phyloP scores from a whole-genome alignment of 2,329 filamentous ascomycete genomes.

The Fusarium armeniacum region DNA sequence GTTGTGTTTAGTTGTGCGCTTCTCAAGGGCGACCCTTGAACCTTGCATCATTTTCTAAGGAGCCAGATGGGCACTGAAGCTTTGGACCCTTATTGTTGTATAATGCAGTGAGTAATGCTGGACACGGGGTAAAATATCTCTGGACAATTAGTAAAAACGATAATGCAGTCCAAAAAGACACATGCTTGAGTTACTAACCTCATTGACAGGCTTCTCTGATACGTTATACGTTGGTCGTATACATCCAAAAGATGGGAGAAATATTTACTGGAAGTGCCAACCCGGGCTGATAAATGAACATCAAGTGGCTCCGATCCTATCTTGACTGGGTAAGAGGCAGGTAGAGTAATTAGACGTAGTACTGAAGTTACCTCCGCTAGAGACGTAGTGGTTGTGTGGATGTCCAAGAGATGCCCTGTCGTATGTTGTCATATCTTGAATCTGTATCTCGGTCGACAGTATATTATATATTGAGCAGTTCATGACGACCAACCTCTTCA shows the following conservation, averaged over 20 bases:
- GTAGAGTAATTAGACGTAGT: conserved; percentile 1
- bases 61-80: conserved; percentile 18
- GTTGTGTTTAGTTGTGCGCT: conserved; percentile 25
- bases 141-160: neutral
- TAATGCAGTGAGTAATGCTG: conserved; percentile 22
- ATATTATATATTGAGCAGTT: conserved; percentile 12
- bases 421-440: conserved; percentile 38
- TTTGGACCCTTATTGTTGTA: conserved; percentile 38
- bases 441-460: conserved; percentile 19
- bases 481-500: neutral
- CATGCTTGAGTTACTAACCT: neutral
- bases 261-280: conserved; percentile 1
- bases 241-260: neutral
- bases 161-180: neutral
- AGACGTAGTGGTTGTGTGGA: conserved; percentile 39
- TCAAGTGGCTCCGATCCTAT: conserved; percentile 23
- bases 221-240: conserved; percentile 2
- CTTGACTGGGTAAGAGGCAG: conserved; percentile 13
- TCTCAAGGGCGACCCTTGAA: conserved; percentile 32
- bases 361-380: conserved; percentile 25
- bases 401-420: conserved; percentile 23
- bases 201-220: neutral
- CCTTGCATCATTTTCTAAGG: conserved; percentile 34
- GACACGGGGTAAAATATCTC: conserved; percentile 20
- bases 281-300: conserved; percentile 10